Evolutionary conservation across 2,329 filamentous ascomycete species (phyloP).

Genomic region (Orbilia javanica): DNA sequence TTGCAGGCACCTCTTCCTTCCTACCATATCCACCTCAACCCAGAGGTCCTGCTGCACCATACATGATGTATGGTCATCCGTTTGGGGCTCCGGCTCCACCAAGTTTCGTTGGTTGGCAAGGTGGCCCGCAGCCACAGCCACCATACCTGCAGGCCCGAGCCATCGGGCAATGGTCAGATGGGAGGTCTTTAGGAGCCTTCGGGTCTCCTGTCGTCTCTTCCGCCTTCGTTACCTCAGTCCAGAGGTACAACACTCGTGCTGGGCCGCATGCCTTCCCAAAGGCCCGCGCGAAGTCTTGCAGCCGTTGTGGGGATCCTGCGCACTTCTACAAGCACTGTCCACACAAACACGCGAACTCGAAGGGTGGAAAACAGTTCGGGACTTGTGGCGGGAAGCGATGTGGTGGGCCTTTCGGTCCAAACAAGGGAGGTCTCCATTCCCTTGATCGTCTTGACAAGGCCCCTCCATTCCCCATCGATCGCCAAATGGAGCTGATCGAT

Average conservation of each 20-base stretch:
- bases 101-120: slow-evolving; percentile 16
- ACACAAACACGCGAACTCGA: background rate
- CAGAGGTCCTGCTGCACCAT: slow-evolving; percentile 14
- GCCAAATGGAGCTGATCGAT: slow-evolving; percentile 46
- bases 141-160: background rate
- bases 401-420: background rate
- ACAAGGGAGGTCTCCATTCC: background rate
- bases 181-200: background rate
- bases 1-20: background rate
- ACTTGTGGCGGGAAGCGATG: slow-evolving; percentile 4
- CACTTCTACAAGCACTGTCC: slow-evolving; percentile 41
- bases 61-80: background rate
- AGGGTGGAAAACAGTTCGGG: slow-evolving; percentile 7
- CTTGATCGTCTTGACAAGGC: slow-evolving; percentile 30
- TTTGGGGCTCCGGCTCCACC: slow-evolving; percentile 26
- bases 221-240: background rate
- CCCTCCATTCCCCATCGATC: slow-evolving; percentile 41
- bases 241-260: background rate
- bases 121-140: background rate
- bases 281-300: slow-evolving; percentile 27
- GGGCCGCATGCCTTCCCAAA: background rate
- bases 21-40: background rate
- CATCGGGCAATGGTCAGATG: background rate
- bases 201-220: no score
- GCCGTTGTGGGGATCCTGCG: slow-evolving; percentile 15